Conservation (phyloP, 1,284 basidiomycete genomes). For the Melampsora americana region DNA sequence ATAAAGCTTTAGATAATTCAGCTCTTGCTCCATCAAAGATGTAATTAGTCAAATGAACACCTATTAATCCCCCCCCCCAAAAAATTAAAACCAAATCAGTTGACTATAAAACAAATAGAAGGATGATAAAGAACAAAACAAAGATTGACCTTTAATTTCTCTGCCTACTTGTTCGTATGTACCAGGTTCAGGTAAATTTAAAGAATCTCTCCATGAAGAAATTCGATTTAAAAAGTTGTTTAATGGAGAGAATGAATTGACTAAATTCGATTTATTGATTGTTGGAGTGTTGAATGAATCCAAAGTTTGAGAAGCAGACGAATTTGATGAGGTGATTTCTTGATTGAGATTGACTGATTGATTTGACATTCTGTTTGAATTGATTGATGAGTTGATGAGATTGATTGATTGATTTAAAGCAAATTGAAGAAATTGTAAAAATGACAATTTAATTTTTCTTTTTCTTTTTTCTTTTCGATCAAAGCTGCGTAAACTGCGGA, state of each 20-base stretch:
- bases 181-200: conserved; percentile 41
- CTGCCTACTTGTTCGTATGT: conserved; percentile 43
- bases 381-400: not conserved
- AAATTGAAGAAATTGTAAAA: no score
- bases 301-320: not conserved
- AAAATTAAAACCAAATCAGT: not conserved
- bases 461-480: no score
- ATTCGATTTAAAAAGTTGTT: not conserved
- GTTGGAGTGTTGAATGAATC: not conserved
- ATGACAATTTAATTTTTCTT: no score
- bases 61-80: conserved; percentile 56
- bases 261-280: not conserved
- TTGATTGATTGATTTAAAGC: no score
- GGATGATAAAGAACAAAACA: not conserved
- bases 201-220: conserved; percentile 33
- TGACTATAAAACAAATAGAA: not conserved
- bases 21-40: conserved; percentile 95
- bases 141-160: conserved; percentile 34
- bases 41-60: conserved; percentile 86
- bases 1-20: conserved; percentile 90
- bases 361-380: not conserved
- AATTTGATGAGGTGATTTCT: not conserved
- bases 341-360: not conserved
- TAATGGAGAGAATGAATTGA: not conserved
- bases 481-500: no score